Evolutionary conservation across 768 basidiomycete species (phyloP).

Genomic region (Termitomyces bulborhizus): DNA sequence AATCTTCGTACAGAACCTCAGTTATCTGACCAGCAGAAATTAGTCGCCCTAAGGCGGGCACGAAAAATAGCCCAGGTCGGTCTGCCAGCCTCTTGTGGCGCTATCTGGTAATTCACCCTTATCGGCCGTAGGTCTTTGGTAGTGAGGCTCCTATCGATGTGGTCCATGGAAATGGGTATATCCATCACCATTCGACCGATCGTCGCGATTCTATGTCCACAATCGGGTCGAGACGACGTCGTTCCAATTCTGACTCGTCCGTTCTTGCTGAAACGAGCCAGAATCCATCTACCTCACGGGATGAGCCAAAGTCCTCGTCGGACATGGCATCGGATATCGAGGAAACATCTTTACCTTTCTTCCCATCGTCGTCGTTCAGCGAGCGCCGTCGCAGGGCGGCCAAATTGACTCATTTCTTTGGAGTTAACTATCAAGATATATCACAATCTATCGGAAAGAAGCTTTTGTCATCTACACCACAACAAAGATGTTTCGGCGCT

Average conservation of each 20-base stretch:
- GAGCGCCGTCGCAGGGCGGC: conserved; percentile 35
- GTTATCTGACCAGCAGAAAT: conserved; percentile 22
- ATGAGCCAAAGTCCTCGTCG: not conserved
- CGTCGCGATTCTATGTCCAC: conserved; percentile 10
- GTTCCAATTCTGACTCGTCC: conserved; percentile 12
- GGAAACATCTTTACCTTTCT: not conserved
- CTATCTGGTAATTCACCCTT: not conserved
- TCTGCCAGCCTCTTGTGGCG: not conserved
- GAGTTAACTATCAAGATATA: conserved; percentile 43
- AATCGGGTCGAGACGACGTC: conserved; percentile 2
- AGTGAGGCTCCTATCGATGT: conserved; percentile 39
- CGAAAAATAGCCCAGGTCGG: conserved; percentile 46
- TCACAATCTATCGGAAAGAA: conserved; percentile 17
- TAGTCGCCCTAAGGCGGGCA: conserved; percentile 37
- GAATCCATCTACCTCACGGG: not conserved
- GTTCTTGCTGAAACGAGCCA: not conserved
- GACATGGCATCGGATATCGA: not conserved
- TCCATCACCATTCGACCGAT: not conserved
- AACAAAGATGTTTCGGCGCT: not conserved
- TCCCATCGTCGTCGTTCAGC: conserved; percentile 6
- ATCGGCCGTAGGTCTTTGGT: conserved; percentile 37
- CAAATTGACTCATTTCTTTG: conserved; percentile 54
- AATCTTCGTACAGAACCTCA: conserved; percentile 10
- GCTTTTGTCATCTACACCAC: not conserved
- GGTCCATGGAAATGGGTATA: conserved; percentile 14